Evolutionary conservation across 163 green algal species (phyloP).

Genomic region (Scenedesmus sp.): DNA sequence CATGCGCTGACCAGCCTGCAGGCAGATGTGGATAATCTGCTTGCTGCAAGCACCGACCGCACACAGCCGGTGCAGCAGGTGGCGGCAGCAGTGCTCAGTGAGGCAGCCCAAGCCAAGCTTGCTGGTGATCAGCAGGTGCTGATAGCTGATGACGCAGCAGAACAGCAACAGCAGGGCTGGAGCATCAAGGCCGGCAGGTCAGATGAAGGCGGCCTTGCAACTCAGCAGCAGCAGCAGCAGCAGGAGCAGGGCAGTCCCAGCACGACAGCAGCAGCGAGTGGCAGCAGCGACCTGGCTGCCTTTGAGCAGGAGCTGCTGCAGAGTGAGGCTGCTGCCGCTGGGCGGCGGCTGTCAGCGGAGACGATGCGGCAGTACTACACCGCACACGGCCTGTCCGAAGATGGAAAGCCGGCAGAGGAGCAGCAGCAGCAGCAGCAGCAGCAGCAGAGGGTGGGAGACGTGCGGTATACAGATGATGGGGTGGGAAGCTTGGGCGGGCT

Average conservation of each 20-base stretch:
- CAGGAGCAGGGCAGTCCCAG: neutral
- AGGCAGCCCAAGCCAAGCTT: neutral
- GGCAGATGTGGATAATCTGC: conserved; percentile 42
- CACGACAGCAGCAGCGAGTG: neutral
- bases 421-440: conserved; percentile 28
- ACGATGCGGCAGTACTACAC: neutral
- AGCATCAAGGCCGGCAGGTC: neutral
- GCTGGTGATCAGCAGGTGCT: neutral
- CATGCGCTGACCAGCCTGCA: conserved; percentile 37
- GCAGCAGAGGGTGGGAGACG: neutral
- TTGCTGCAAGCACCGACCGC: conserved; percentile 1
- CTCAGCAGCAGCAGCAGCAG: neutral
- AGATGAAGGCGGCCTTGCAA: neutral
- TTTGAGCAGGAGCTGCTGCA: conserved; percentile 42
- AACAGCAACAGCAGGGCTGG: neutral
- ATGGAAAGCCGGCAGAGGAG: neutral
- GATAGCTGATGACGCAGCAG: neutral
- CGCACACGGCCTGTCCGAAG: neutral
- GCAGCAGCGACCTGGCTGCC: neutral
- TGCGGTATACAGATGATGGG: neutral
- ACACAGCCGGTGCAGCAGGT: neutral
- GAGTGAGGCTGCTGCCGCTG: conserved; percentile 18
- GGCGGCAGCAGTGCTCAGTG: neutral
- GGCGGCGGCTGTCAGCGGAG: conserved; percentile 31
- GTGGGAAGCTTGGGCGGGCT: neutral